Evolutionary conservation across 192 early-diverging fungal genomes (phyloP).

Genomic region (Coemansia brasiliensis): DNA sequence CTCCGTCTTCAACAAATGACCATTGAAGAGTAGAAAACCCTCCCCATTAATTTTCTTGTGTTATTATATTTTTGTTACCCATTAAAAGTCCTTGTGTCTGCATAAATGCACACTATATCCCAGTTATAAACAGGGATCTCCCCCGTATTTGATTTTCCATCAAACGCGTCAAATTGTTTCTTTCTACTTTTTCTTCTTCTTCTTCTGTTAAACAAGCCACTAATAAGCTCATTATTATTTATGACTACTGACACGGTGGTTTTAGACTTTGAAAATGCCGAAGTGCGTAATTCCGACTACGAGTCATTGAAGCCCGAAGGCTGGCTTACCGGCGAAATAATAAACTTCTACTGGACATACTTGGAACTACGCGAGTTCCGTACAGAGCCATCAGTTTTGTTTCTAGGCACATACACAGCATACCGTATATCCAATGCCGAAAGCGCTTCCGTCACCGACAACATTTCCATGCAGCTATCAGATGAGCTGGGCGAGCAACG

Average conservation of each 20-base stretch:
- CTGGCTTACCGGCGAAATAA: slow-evolving; percentile 56
- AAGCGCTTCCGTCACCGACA: slow-evolving; percentile 37
- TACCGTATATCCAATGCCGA: slow-evolving; percentile 55
- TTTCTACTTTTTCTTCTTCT: neutral
- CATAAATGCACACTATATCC: neutral
- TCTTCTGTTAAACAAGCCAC: neutral
- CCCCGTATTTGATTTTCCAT: neutral
- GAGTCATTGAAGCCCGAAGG: slow-evolving; percentile 52
- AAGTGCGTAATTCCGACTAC: slow-evolving; percentile 50
- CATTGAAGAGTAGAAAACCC: slow-evolving; percentile 22
- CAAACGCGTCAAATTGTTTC: neutral
- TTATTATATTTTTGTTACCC: too few species aligned
- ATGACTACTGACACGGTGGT: slow-evolving; percentile 35
- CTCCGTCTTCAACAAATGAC: slow-evolving; percentile 15
- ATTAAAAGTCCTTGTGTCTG: too few species aligned
- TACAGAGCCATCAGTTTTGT: slow-evolving; percentile 31
- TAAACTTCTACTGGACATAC: slow-evolving; percentile 57
- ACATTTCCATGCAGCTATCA: slow-evolving; percentile 42
- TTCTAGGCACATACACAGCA: slow-evolving; percentile 54
- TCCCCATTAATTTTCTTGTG: too few species aligned
- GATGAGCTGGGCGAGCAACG: slow-evolving; percentile 31
- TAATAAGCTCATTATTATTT: neutral
- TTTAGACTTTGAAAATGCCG: slow-evolving; percentile 51
- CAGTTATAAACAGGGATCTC: neutral
- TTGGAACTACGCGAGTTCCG: slow-evolving; percentile 49